These are phyloP conservation scores for Fusarium nanum DNA, from an alignment of 2,329 filamentous ascomycete genomes.

Conservation along the genomic window DNA sequence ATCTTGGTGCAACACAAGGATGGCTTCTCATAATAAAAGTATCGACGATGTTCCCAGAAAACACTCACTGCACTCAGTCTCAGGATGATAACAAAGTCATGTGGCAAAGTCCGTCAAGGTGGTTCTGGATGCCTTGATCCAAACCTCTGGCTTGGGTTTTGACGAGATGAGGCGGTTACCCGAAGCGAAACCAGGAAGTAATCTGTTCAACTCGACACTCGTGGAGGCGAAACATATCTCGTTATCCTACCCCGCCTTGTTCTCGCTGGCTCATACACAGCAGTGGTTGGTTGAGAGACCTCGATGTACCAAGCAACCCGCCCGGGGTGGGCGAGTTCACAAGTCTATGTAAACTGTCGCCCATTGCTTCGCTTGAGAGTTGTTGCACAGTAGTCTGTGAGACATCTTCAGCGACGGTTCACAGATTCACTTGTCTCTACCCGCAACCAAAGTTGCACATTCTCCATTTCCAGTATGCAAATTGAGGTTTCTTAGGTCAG, in stretches of 20 bases:
- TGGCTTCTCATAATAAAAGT: background rate
- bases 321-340: conserved; percentile 16
- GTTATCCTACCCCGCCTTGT: conserved; percentile 29
- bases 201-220: conserved; percentile 35
- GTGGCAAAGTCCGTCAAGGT: background rate
- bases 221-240: conserved; percentile 34
- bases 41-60: background rate
- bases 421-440: conserved; percentile 28
- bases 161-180: conserved; percentile 32
- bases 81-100: background rate
- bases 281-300: background rate
- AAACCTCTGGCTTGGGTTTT: conserved; percentile 22
- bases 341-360: conserved; percentile 22
- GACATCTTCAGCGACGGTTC: conserved; percentile 37
- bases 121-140: background rate
- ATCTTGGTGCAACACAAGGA: conserved; percentile 2
- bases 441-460: conserved; percentile 26
- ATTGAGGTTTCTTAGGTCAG: conserved; percentile 12
- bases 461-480: conserved; percentile 10
- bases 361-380: conserved; percentile 45
- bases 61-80: background rate
- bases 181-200: conserved; percentile 30
- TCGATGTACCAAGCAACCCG: conserved; percentile 6
- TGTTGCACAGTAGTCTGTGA: conserved; percentile 38
- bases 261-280: conserved; percentile 13